These are phyloP conservation scores for Saccharomycopsis microspora DNA, from an alignment of 805 yeast genomes.

Conservation along the genomic window DNA sequence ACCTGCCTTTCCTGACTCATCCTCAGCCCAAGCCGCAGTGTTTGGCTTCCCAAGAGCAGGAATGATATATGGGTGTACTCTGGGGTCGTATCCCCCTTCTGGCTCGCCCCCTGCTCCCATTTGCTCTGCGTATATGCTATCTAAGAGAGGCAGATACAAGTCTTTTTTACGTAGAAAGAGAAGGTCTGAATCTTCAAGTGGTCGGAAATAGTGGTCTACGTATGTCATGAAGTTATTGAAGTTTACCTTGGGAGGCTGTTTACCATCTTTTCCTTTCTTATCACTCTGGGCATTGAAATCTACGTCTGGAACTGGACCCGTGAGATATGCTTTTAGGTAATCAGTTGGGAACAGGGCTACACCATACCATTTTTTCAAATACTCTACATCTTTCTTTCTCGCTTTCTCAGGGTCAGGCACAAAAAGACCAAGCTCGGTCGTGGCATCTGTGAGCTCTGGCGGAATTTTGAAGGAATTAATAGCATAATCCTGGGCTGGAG, in stretches of 20 bases:
- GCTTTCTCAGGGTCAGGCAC: constrained; percentile 49
- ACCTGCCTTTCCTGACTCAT: constrained; percentile 20
- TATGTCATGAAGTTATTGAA: constrained; percentile 78
- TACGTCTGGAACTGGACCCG: constrained; percentile 79
- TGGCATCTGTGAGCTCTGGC: constrained; percentile 40
- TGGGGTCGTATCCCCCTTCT: constrained; percentile 42
- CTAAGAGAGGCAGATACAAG: constrained; percentile 22
- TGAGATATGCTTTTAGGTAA: constrained; percentile 64
- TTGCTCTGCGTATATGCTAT: constrained; percentile 10
- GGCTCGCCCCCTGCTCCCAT: neutral
- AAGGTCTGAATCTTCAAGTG: constrained; percentile 70
- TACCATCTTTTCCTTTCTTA: constrained; percentile 40
- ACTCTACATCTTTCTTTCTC: constrained; percentile 59
- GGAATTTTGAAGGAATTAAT: no score
- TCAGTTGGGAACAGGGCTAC: constrained; percentile 83
- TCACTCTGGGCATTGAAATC: constrained; percentile 72
- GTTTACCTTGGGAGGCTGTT: constrained; percentile 51
- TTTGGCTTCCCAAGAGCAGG: constrained; percentile 83
- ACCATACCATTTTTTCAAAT: constrained; percentile 62
- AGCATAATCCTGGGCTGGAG: no score
- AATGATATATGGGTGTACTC: constrained; percentile 59
- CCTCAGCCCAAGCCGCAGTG: constrained; percentile 78
- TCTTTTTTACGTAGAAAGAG: constrained; percentile 55
- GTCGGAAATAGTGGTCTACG: constrained; percentile 76
- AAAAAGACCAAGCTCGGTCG: constrained; percentile 47